Evolutionary conservation across 306 rosid genomes (phyloP), one percentile per base, ranked within the genome.

Genomic region (Malus fusca): DNA sequence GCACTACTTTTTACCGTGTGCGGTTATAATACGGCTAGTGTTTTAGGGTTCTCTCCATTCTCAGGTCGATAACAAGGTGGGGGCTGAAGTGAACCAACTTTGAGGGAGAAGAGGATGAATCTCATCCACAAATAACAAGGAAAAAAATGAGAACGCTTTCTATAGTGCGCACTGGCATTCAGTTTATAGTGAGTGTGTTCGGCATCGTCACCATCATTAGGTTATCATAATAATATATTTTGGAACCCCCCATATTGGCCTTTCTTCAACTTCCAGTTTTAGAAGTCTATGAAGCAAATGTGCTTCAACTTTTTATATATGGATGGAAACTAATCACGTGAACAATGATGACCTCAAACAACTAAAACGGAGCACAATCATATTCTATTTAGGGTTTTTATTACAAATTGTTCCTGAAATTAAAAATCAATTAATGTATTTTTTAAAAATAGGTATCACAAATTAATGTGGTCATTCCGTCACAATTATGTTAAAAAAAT

Each of bases 91-190:
- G 53, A 72, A 58, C 56, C 18, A 40, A 58, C 65, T 55, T 22
- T 31, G 62, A 44, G 56, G 35, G 44, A 26, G n/a, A 46, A 26
- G 62, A 63, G 6, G 33, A 28, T 21, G 25, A 5, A 74, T 1
- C 19, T 35, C 78, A 44, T 4, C 40, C 71, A 65, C 19, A 56
- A 56, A 13, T 72, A 37, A 46, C 66, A 72, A 21, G 0, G 22
- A 26, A 21, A 73, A 73, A 73, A 59, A 64, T 75, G 65, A 72
- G 26, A 51, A 25, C 52, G 72, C 79, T 65, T 75, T 64, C 65
- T 66, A 15, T 75, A 35, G 37, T 48, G 72, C 53, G 72, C 79
- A 75, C 42, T 22, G 11, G 58, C 52, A 22, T 13, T 25, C 35
- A 25, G 35, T 25, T 28, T 23, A 48, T 61, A 26, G 62, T 56